A percentile compares a stretch with the other conserved stretches of the same genome.
phyloP scores from a whole-genome alignment of 345 rosid species.

The Eucalyptus marginata region DNA sequence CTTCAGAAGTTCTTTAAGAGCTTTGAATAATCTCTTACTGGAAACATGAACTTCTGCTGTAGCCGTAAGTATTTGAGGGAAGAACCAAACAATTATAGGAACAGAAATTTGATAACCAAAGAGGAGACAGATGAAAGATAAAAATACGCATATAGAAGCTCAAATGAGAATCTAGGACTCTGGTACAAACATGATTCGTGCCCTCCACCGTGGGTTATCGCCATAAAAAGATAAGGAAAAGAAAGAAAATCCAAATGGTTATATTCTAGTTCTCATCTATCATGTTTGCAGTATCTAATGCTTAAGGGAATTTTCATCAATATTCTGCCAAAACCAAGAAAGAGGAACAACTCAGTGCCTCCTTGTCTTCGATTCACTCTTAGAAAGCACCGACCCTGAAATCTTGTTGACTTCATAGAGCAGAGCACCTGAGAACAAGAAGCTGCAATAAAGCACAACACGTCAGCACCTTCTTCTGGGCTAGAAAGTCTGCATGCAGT shows the following conservation, averaged over 20 bases:
- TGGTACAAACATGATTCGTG: not conserved
- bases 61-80: not conserved
- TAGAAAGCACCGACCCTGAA: slow-evolving; percentile 31
- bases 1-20: not conserved
- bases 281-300: not conserved
- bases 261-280: not conserved
- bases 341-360: slow-evolving; percentile 21
- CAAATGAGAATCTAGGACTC: not conserved
- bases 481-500: not conserved
- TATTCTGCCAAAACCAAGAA: not conserved
- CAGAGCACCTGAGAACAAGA: slow-evolving; percentile 70
- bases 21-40: not conserved
- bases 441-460: slow-evolving; percentile 32
- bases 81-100: not conserved
- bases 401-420: slow-evolving; percentile 73
- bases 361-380: slow-evolving; percentile 46
- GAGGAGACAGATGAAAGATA: not conserved
- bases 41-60: not conserved
- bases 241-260: not conserved
- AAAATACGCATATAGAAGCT: not conserved
- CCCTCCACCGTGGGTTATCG: not conserved
- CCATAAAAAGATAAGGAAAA: not conserved
- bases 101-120: not conserved
- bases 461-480: not conserved
- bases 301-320: not conserved